A percentile compares a stretch with the other conserved stretches of the same genome.
phyloP scores from a whole-genome alignment of 306 rosid species.

The Vigna reflexopilosa region DNA sequence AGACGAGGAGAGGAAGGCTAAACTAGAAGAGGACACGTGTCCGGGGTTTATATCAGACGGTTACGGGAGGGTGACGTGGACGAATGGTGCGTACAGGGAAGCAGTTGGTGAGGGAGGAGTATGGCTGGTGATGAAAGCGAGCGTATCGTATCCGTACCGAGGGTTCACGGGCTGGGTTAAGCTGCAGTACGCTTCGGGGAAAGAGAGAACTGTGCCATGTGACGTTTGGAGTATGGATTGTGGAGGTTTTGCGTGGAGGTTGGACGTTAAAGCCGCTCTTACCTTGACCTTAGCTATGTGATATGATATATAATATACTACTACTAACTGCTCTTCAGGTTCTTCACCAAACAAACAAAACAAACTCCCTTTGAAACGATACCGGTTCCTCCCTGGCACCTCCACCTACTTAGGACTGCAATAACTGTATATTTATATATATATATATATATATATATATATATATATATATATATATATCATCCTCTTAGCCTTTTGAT shows the following conservation, averaged over 20 bases:
- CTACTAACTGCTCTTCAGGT: background rate
- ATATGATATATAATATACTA: background rate
- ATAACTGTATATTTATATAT: background rate
- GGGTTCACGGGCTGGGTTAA: constrained; percentile 71
- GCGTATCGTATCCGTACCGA: constrained; percentile 29
- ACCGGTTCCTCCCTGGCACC: background rate
- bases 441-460: too few species aligned
- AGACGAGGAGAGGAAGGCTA: constrained; percentile 65
- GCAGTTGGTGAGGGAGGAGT: constrained; percentile 50
- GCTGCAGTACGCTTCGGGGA: constrained; percentile 59
- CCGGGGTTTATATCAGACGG: constrained; percentile 79
- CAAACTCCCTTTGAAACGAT: background rate
- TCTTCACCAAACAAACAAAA: background rate
- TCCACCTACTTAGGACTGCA: background rate
- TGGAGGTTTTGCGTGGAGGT: constrained; percentile 80
- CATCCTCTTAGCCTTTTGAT: background rate
- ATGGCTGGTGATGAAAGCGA: constrained; percentile 59
- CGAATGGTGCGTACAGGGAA: constrained; percentile 60
- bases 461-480: background rate
- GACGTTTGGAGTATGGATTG: constrained; percentile 83
- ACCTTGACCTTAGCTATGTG: constrained; percentile 56
- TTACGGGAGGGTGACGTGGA: constrained; percentile 75
- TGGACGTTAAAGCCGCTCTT: constrained; percentile 81
- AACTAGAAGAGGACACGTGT: constrained; percentile 74
- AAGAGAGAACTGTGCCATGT: constrained; percentile 69